Base-by-base conservation (phyloP, 2,329 filamentous ascomycete genomes). In the Juglanconis oblonga region DNA sequence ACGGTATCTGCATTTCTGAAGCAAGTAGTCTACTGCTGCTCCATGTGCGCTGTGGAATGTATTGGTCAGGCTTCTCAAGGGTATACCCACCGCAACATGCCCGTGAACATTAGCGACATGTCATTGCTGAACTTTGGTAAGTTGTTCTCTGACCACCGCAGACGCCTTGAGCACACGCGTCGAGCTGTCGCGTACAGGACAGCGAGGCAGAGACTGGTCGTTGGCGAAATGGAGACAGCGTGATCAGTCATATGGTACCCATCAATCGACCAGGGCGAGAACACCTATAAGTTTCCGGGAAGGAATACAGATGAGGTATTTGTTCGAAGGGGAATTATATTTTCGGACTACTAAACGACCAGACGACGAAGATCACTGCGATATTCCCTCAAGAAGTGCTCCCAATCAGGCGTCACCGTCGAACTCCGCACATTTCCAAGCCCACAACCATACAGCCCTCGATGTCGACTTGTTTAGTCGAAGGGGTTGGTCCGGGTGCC, bases 401-500 rank as follows among this genome's bases (percentile, higher is more conserved):
- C 47, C 47, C 33, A 56, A 31, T 50, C 52, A 35, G 38, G 31
- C 31, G 33, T 51, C 36, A 50, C 31, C 42, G 5, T 36, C 35
- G 40, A 59, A 35, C 11, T 10, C 31, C n/a, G n/a, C 48, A 1
- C 29, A 36, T 40, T 40, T 36, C 32, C 17, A 7, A 35, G 9
- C 9, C 36, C 42, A 53, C 32, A 13, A 45, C 42, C 17, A 24
- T 45, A 17, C 42, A 17, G n/a, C 3, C 29, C 31, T n/a, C 33
- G n/a, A 47, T 32, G 42, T 29, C 33, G 7, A 47, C 62, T 64
- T 69, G 58, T 71, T 83, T 89, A 93, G 72, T 92, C 87, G 77
- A 97, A 96, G 63, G 92, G 92, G 81, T 92, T 94, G 79, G 92
- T 95, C 73, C 90, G 89, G 71, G 94, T 97, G 71, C 94, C 94